Conservation (phyloP, 208 protist species). For the Leishmania tropica region DNA sequence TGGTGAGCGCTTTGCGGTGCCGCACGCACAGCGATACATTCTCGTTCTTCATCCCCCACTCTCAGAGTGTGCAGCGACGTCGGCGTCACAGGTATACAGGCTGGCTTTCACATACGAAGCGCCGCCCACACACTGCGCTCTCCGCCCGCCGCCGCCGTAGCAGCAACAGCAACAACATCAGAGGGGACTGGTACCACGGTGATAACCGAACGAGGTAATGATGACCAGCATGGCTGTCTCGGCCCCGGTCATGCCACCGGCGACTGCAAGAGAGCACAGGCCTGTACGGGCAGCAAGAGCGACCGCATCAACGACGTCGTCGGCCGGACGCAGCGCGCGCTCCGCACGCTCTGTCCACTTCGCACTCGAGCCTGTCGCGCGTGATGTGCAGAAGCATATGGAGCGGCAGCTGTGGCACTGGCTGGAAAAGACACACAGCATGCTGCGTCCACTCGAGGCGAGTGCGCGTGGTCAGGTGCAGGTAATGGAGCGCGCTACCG, state of each 20-base stretch:
- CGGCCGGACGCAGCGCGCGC: not conserved
- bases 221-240: not conserved
- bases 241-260: not conserved
- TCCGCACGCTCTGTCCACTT: slow-evolving; percentile 26
- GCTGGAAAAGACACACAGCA: slow-evolving; percentile 23
- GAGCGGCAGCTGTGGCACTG: slow-evolving; percentile 39
- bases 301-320: not conserved
- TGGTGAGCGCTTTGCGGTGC: too few relatives aligned
- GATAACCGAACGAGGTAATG: not conserved
- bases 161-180: not conserved
- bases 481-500: slow-evolving; percentile 13
- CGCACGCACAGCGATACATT: not conserved
- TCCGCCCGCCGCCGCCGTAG: too few relatives aligned
- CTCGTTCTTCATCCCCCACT: not conserved
- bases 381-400: slow-evolving; percentile 34
- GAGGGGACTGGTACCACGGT: not conserved
- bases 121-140: not conserved
- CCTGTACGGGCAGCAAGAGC: not conserved
- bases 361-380: slow-evolving; percentile 20
- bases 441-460: not conserved
- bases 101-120: not conserved
- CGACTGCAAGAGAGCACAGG: not conserved
- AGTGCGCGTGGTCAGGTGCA: slow-evolving; percentile 26
- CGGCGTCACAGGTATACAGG: too few relatives aligned
- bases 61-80: too few relatives aligned